Base-by-base conservation (phyloP, 1,284 basidiomycete genomes). In the Cutaneotrichosporon sp. region DNA sequence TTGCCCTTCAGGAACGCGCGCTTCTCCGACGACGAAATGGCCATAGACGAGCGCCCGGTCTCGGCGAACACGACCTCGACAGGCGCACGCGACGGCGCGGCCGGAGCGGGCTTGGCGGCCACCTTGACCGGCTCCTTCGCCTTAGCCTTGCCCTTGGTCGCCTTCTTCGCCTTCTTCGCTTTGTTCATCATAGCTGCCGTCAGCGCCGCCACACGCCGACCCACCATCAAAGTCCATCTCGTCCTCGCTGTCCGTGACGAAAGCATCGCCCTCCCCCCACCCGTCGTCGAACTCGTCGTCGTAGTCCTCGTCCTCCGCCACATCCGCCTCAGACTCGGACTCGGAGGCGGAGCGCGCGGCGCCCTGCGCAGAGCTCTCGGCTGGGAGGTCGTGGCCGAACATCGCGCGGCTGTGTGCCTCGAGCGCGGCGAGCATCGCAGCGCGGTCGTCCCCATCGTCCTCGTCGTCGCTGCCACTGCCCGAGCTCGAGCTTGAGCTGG, bases 1-100 rank as follows among this genome's bases (percentile, higher is more conserved):
- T 69, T 78, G n/a, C 77, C 74, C 10, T 59, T 72, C 33, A 79
- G 69, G 66, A 79, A 79, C 11, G 75, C 74, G 55, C 72, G 67
- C 29, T 73, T 68, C 55, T 80, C 79, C 3, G 74, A 63, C 42
- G 76, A 76, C 16, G 76, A 76, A 13, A 59, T 52, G 18, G 53
- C 34, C 3, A 57, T 46, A 1, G 51, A 11, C 4, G 55, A 25
- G 3, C 51, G 24, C 14, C 29, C 24, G 16, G 66, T 54, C 16
- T 65, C 67, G 18, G 67, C 73, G 55, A 79, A 79, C 2, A 80
- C 74, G 13, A 80, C 77, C 54, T 78, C 76, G 22, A 53, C 33
- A 16, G 51, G 51, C 5, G 51, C 51, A 22, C 34, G 33, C 16
- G 50, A 33, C 11, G 33, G 10, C 11, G 31, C 9, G 13, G 16